Evolutionary conservation across 805 yeast genomes (phyloP).

Genomic region (Candida arabinofermentans): DNA sequence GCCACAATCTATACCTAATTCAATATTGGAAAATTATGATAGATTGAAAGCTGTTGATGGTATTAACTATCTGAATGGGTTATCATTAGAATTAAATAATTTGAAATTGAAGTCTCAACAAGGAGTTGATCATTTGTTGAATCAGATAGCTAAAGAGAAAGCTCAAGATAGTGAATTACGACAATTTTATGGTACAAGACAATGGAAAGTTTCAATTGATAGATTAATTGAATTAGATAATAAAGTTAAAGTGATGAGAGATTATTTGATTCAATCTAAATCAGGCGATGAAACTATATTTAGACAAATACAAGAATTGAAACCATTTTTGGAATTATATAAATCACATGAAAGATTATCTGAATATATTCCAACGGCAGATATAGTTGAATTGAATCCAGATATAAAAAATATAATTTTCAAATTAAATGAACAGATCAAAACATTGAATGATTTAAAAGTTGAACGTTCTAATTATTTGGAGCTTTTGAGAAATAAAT

Average conservation of each 20-base stretch:
- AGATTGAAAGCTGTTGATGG: conserved; percentile 56
- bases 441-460: conserved; percentile 31
- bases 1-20: conserved; percentile 55
- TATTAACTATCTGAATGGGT: conserved; percentile 33
- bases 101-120: conserved; percentile 38
- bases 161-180: conserved; percentile 53
- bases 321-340: conserved; percentile 40
- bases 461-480: conserved; percentile 37
- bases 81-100: conserved; percentile 42
- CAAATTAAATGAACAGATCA: conserved; percentile 33
- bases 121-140: conserved; percentile 42
- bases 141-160: conserved; percentile 45
- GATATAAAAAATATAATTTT: conserved; percentile 29
- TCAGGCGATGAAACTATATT: conserved; percentile 56
- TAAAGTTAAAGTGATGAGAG: conserved; percentile 41
- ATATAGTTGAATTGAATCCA: conserved; percentile 33
- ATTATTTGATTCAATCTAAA: conserved; percentile 52
- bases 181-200: conserved; percentile 44
- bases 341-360: conserved; percentile 27
- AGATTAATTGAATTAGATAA: conserved; percentile 26
- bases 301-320: conserved; percentile 44
- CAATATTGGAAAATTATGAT: conserved; percentile 51
- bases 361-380: conserved; percentile 38
- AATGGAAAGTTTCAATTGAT: conserved; percentile 41
- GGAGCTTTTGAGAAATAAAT: conserved; percentile 40